A percentile compares a stretch with the other conserved stretches of the same genome.
These are phyloP conservation scores for Sphaerulina vaccinii DNA, from an alignment of 2,329 filamentous ascomycete species.

Conservation along the genomic window DNA sequence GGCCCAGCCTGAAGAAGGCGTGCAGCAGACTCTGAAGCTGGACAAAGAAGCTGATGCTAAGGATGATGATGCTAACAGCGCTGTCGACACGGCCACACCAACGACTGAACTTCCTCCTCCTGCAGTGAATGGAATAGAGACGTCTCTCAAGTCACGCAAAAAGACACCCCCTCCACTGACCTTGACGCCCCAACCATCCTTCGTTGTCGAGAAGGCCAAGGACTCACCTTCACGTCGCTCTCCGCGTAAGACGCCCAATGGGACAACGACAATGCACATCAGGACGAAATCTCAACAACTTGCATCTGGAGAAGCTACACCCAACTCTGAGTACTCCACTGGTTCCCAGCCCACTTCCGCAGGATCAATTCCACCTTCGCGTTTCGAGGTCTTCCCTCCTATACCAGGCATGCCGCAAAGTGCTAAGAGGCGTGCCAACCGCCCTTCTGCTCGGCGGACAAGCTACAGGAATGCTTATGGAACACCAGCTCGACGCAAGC, in stretches of 20 bases:
- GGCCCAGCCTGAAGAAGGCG: slow-evolving; percentile 44
- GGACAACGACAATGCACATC: slow-evolving; percentile 18
- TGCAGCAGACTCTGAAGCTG: slow-evolving; percentile 38
- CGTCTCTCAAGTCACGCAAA: slow-evolving; percentile 26
- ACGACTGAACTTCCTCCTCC: slow-evolving; percentile 26
- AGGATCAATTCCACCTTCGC: slow-evolving; percentile 61
- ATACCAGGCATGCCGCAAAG: slow-evolving; percentile 51
- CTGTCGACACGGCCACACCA: slow-evolving; percentile 7
- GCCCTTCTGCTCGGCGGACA: slow-evolving; percentile 32
- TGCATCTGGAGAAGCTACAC: slow-evolving; percentile 27
- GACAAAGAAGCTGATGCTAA: slow-evolving; percentile 16
- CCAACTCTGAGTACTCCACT: slow-evolving; percentile 23
- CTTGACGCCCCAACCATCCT: slow-evolving; percentile 33
- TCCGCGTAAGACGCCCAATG: slow-evolving; percentile 37
- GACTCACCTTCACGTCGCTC: slow-evolving; percentile 33
- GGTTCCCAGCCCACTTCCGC: slow-evolving; percentile 34
- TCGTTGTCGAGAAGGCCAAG: slow-evolving; percentile 18
- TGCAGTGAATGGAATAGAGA: slow-evolving; percentile 20
- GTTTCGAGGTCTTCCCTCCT: slow-evolving; percentile 78
- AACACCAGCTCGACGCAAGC: slow-evolving; percentile 28
- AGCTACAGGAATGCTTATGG: slow-evolving; percentile 26
- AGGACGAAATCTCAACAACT: slow-evolving; percentile 16
- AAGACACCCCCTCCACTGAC: slow-evolving; percentile 30
- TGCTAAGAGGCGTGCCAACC: slow-evolving; percentile 35
- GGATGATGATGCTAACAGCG: slow-evolving; percentile 14